Evolutionary conservation across 331 rosid genomes (phyloP).

Genomic region (Stylosanthes scabra): DNA sequence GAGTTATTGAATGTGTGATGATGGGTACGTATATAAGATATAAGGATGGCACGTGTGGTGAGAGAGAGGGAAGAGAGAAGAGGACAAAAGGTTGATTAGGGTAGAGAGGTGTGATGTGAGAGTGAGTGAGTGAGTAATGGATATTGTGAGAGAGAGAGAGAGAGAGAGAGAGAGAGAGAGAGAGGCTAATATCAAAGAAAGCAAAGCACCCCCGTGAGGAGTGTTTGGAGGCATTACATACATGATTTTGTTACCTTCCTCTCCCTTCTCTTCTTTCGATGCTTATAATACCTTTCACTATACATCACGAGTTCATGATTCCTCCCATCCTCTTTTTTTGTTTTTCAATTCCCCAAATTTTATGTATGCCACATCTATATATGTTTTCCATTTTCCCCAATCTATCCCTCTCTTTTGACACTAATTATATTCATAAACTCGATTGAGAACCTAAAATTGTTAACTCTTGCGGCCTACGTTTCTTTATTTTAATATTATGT

Average conservation of each 20-base stretch:
- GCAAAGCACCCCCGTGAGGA: conserved; percentile 84
- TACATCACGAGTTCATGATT: conserved; percentile 70
- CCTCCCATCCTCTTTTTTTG: conserved; percentile 36
- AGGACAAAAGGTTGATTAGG: conserved; percentile 50
- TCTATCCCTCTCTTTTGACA: conserved; percentile 31
- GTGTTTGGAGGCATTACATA: conserved; percentile 87
- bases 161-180: too few relatives aligned
- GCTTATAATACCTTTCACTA: conserved; percentile 51
- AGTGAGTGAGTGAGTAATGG: conserved; percentile 20
- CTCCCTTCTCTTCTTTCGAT: conserved; percentile 88
- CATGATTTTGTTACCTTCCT: conserved; percentile 79
- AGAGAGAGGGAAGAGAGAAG: conserved; percentile 47
- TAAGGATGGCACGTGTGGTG: conserved; percentile 63
- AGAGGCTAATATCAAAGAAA: too few relatives aligned
- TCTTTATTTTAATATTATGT: too few relatives aligned
- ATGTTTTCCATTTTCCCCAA: conserved; percentile 12
- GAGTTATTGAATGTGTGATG: too few relatives aligned
- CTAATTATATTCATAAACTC: too few relatives aligned
- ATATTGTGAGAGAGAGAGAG: conserved; percentile 6
- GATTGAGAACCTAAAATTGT: too few relatives aligned
- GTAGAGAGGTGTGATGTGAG: conserved; percentile 34
- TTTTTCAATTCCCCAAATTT: conserved; percentile 18
- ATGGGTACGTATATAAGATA: too few relatives aligned
- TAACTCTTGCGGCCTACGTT: too few relatives aligned
- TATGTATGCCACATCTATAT: conserved; percentile 7